phyloP scores from a whole-genome alignment of 177 flowering plant species.

The Vitis hybrid region DNA sequence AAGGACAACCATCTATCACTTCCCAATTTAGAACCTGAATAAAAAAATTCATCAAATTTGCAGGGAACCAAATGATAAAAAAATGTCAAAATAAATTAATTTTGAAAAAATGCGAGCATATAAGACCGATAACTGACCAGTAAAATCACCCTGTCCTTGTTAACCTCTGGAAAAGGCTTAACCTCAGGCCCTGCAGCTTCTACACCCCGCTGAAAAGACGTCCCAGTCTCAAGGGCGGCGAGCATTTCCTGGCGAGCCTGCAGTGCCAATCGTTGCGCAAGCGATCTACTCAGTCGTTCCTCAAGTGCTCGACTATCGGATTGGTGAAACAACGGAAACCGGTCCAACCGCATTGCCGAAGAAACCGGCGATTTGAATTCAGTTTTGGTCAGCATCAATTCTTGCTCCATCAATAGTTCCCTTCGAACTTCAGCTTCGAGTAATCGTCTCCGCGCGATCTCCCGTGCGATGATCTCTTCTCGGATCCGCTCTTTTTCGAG shows the following conservation, averaged over 20 bases:
- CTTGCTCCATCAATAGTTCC: constrained; percentile 40
- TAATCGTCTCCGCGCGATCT: constrained; percentile 25
- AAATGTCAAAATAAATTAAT: neutral
- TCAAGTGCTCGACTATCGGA: constrained; percentile 5
- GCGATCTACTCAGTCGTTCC: constrained; percentile 4
- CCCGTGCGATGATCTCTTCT: constrained; percentile 32
- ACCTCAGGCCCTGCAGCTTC: constrained; percentile 16
- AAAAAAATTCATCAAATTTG: neutral
- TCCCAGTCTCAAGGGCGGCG: constrained; percentile 4
- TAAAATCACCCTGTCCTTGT: constrained; percentile 20
- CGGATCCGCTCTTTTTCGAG: constrained; percentile 39
- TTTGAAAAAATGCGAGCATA: neutral
- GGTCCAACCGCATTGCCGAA: constrained; percentile 19
- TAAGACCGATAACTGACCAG: constrained; percentile 26
- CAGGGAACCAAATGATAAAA: neutral
- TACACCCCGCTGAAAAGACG: constrained; percentile 7
- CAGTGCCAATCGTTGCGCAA: neutral
- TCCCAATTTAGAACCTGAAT: neutral
- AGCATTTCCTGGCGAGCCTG: neutral
- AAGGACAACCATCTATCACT: too few species aligned
- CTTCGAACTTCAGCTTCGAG: constrained; percentile 43
- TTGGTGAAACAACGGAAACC: constrained; percentile 2
- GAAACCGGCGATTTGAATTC: constrained; percentile 28
- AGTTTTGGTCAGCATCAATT: constrained; percentile 14
- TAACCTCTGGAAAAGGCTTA: constrained; percentile 6